Conservation (phyloP, 192 early-diverging fungal species). For the Coemansia biformis region DNA sequence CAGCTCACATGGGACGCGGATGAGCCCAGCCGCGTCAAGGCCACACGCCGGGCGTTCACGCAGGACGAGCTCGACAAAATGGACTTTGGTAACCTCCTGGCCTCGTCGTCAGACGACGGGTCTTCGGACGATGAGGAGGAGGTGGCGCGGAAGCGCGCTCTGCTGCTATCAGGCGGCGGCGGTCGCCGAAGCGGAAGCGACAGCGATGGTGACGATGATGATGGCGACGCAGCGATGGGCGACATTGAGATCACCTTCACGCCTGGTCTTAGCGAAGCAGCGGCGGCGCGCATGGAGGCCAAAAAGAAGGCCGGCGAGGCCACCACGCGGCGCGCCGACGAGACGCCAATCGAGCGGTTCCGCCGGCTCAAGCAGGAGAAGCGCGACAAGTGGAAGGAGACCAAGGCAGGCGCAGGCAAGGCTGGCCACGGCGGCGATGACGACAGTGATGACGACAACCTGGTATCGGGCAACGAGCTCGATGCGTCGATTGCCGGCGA, state of each 20-base stretch:
- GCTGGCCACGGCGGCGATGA: conserved; percentile 17
- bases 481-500: conserved; percentile 49
- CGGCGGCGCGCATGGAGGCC: conserved; percentile 47
- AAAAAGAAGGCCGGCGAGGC: conserved; percentile 53
- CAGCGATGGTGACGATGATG: conserved; percentile 28
- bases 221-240: conserved; percentile 49
- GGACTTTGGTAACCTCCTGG: conserved; percentile 88
- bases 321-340: conserved; percentile 41
- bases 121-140: conserved; percentile 53
- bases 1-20: conserved; percentile 96
- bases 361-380: conserved; percentile 80
- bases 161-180: conserved; percentile 21
- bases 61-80: conserved; percentile 84
- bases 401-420: conserved; percentile 14
- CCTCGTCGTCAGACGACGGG: conserved; percentile 60
- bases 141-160: conserved; percentile 36
- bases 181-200: not conserved
- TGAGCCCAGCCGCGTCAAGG: conserved; percentile 72
- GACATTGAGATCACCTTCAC: conserved; percentile 96
- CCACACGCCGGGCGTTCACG: conserved; percentile 78
- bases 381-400: conserved; percentile 56
- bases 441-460: conserved; percentile 36
- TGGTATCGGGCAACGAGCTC: conserved; percentile 57
- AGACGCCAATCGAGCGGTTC: conserved; percentile 81
- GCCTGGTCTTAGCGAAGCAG: conserved; percentile 78